phyloP scores from a whole-genome alignment of 1,284 basidiomycete species.

The Cutaneotrichosporon sp. region DNA sequence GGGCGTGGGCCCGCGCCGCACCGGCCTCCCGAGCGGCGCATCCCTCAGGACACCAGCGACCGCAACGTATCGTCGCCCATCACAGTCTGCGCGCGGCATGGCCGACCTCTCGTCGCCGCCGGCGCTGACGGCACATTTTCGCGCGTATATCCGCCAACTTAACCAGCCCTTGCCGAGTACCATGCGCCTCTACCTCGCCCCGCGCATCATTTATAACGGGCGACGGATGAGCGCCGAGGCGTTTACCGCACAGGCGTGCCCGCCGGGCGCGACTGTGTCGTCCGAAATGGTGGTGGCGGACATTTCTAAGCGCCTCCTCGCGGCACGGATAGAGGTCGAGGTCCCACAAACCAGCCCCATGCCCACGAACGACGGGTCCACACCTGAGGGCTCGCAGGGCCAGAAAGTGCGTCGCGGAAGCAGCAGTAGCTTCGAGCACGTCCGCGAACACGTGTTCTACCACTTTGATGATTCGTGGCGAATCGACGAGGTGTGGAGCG shows the following conservation, averaged over 20 bases:
- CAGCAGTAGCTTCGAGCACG: not conserved
- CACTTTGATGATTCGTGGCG: conserved; percentile 21
- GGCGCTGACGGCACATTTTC: conserved; percentile 20
- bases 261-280: conserved; percentile 8
- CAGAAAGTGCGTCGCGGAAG: not conserved
- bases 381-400: not conserved
- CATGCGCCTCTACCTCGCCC: conserved; percentile 11
- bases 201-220: conserved; percentile 9
- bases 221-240: not conserved
- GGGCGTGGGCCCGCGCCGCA: not conserved
- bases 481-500: conserved; percentile 22
- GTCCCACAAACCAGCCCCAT: not conserved
- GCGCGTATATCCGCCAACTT: conserved; percentile 17
- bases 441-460: conserved; percentile 22
- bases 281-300: conserved; percentile 19
- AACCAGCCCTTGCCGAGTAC: conserved; percentile 15
- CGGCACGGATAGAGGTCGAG: conserved; percentile 20
- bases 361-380: not conserved
- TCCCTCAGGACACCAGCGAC: not conserved
- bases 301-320: conserved; percentile 16
- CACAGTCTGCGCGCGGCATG: not conserved
- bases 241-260: not conserved
- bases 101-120: conserved; percentile 11
- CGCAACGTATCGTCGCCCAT: not conserved
- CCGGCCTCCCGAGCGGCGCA: not conserved